Percentiles rank a stretch among this genome's conserved stretches.
phyloP scores from a whole-genome alignment of 176 grass and related monocot genomes.

The Pontederia crassipes region DNA sequence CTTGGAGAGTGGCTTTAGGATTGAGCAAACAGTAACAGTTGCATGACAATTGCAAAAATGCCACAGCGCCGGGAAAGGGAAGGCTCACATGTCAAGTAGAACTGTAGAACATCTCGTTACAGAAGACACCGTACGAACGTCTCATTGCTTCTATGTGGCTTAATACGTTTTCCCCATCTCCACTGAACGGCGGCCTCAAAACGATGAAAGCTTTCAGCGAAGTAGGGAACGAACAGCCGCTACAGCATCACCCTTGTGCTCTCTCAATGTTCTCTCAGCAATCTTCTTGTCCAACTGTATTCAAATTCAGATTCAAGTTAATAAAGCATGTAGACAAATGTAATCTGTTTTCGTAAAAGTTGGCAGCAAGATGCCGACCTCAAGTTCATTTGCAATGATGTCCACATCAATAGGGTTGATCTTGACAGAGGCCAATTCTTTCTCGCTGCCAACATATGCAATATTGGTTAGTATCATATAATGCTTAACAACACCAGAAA shows the following conservation, averaged over 20 bases:
- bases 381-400: conserved; percentile 81
- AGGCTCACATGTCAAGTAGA: no score
- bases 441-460: conserved; percentile 40
- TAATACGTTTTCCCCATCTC: no score
- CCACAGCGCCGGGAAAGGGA: no score
- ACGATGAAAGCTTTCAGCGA: conserved; percentile 11
- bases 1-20: no score
- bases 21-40: no score
- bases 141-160: no score
- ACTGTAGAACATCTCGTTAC: no score
- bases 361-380: conserved; percentile 34
- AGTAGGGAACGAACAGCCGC: conserved; percentile 68
- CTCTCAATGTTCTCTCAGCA: conserved; percentile 80
- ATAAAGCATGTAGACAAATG: conserved; percentile 5
- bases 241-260: conserved; percentile 89
- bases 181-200: no score
- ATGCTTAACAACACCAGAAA: background rate
- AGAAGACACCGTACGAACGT: no score
- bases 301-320: conserved; percentile 2
- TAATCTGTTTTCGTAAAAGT: background rate
- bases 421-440: conserved; percentile 90
- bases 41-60: no score
- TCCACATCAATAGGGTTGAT: conserved; percentile 91
- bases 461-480: background rate
- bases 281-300: conserved; percentile 92